Evolutionary conservation across 129 eudicot species (phyloP).

Genomic region (Calendula officinalis): DNA sequence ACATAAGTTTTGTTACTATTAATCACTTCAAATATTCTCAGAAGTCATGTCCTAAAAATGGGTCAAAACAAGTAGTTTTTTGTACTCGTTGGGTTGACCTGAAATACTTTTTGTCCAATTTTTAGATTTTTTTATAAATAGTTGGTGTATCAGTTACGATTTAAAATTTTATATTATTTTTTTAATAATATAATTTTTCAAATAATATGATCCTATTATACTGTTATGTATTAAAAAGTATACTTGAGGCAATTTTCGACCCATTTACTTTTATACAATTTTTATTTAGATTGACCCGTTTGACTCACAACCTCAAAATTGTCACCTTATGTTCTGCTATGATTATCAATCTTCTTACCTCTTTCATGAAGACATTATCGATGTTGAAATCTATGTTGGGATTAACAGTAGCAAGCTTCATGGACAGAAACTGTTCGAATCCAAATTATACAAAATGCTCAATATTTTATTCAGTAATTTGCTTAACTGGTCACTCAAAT

Average conservation of each 20-base stretch:
- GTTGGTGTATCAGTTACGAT: background rate
- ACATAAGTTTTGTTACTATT: background rate
- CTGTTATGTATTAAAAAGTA: too few species aligned
- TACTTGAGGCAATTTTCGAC: too few species aligned
- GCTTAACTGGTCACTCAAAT: too few species aligned
- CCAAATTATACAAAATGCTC: slow-evolving; percentile 9
- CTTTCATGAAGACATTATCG: slow-evolving; percentile 60
- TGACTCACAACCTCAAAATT: background rate
- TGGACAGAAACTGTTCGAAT: slow-evolving; percentile 73
- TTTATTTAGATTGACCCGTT: too few species aligned
- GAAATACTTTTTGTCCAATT: background rate
- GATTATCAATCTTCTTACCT: slow-evolving; percentile 40
- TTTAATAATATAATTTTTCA: background rate
- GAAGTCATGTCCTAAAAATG: background rate
- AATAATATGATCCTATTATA: background rate
- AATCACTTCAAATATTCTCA: background rate
- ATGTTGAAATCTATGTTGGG: slow-evolving; percentile 67
- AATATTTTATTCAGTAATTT: slow-evolving; percentile 12
- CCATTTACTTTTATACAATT: too few species aligned
- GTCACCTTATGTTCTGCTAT: background rate
- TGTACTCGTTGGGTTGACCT: background rate
- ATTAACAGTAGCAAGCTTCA: slow-evolving; percentile 86
- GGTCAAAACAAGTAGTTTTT: background rate
- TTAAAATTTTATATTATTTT: background rate
- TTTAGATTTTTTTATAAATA: background rate